Conservation (phyloP, 2,329 filamentous ascomycete species). For the Xylogone sp. region DNA sequence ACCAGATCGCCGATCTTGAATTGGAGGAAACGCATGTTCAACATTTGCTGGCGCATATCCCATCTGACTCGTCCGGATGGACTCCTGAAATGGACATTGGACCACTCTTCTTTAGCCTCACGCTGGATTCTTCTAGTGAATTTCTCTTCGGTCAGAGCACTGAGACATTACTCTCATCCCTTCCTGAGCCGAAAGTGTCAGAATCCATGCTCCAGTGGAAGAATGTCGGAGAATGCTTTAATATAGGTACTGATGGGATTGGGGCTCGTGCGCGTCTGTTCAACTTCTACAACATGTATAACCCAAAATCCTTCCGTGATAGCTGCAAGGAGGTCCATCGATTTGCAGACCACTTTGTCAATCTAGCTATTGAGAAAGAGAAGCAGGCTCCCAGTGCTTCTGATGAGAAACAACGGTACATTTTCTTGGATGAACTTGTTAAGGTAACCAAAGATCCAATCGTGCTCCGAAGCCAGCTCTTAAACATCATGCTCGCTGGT, state of each 20-base stretch:
- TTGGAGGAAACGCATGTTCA: slow-evolving; percentile 39
- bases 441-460: slow-evolving; percentile 12
- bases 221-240: not conserved
- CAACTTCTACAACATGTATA: not conserved
- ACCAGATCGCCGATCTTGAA: slow-evolving; percentile 40
- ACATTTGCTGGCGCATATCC: slow-evolving; percentile 5
- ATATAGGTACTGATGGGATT: not conserved
- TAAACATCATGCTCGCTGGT: slow-evolving; percentile 41
- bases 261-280: not conserved
- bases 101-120: slow-evolving; percentile 47
- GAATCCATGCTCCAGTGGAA: not conserved
- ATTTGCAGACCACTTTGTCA: not conserved
- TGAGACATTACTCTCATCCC: slow-evolving; percentile 21
- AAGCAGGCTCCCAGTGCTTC: not conserved
- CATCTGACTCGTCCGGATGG: slow-evolving; percentile 6
- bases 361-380: not conserved
- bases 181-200: not conserved
- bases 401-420: slow-evolving; percentile 28
- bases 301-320: not conserved
- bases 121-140: slow-evolving; percentile 23
- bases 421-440: slow-evolving; percentile 24
- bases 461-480: slow-evolving; percentile 4
- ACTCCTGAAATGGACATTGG: slow-evolving; percentile 54
- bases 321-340: not conserved
- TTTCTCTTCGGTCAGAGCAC: slow-evolving; percentile 51